These are phyloP conservation scores for Macrocybe gigantea DNA, from an alignment of 768 basidiomycete genomes.

Conservation along the genomic window DNA sequence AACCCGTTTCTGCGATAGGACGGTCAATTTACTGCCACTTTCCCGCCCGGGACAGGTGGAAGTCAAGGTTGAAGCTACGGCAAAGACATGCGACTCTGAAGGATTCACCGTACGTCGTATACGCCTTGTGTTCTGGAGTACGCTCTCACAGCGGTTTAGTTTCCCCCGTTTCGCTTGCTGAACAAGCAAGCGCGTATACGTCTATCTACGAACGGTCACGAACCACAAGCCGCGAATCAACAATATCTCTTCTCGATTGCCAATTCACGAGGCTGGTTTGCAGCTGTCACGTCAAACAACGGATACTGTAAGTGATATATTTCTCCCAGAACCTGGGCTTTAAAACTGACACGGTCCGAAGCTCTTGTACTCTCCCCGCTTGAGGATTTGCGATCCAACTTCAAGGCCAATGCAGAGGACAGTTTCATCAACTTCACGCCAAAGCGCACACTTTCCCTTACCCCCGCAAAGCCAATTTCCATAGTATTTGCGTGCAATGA, in stretches of 20 bases:
- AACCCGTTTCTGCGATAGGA: not conserved
- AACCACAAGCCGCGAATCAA: constrained; percentile 32
- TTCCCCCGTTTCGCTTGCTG: constrained; percentile 40
- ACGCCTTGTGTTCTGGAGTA: not conserved
- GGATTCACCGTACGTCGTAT: constrained; percentile 35
- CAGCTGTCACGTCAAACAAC: constrained; percentile 31
- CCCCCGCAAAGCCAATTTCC: constrained; percentile 41
- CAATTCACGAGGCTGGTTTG: constrained; percentile 66
- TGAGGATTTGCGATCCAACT: constrained; percentile 49
- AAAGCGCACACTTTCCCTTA: constrained; percentile 41
- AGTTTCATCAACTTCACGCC: constrained; percentile 38
- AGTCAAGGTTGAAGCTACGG: constrained; percentile 29
- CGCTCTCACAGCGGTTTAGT: constrained; percentile 24
- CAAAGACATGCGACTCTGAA: constrained; percentile 32
- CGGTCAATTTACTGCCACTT: not conserved
- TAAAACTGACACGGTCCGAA: constrained; percentile 15
- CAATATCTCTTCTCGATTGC: constrained; percentile 54
- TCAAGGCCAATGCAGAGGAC: constrained; percentile 36
- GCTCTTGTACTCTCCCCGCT: constrained; percentile 61
- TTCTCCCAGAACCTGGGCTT: no score
- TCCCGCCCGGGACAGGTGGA: constrained; percentile 27
- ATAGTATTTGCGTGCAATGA: constrained; percentile 56
- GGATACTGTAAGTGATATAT: no score
- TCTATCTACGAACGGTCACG: constrained; percentile 48
- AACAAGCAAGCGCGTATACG: constrained; percentile 62